These are phyloP conservation scores for Diversispora epigaea DNA, from an alignment of 192 early-diverging fungal species.

Conservation along the genomic window DNA sequence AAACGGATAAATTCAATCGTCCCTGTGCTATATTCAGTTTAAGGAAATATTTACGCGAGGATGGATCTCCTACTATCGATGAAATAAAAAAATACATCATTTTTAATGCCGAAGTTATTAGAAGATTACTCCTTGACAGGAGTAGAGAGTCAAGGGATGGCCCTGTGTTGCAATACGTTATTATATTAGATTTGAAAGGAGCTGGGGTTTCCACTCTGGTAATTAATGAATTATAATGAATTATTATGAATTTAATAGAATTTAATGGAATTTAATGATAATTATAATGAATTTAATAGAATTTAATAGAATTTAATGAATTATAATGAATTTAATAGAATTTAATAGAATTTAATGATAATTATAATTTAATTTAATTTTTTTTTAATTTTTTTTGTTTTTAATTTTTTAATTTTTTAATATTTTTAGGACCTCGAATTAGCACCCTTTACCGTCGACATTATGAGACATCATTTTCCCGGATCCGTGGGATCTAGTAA, in stretches of 20 bases:
- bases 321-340: too few species aligned
- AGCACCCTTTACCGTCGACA: slow-evolving; percentile 13
- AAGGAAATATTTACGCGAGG: slow-evolving; percentile 28
- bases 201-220: slow-evolving; percentile 25
- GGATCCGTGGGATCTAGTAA: slow-evolving; percentile 20
- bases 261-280: background rate
- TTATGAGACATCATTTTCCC: slow-evolving; percentile 21
- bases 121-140: slow-evolving; percentile 40
- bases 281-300: background rate
- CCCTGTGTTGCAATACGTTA: slow-evolving; percentile 21
- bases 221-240: background rate
- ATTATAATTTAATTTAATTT: background rate
- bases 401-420: too few species aligned
- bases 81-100: slow-evolving; percentile 42
- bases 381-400: background rate
- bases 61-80: slow-evolving; percentile 12
- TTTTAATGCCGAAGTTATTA: slow-evolving; percentile 43
- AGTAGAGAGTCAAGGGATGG: slow-evolving; percentile 32
- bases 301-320: background rate
- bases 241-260: too few species aligned
- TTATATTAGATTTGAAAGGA: slow-evolving; percentile 28
- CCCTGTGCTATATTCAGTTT: slow-evolving; percentile 42
- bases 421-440: slow-evolving; percentile 23
- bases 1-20: slow-evolving; percentile 39
- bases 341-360: background rate